Conservation (phyloP, 176 grass and related monocot genomes). For the Thalia dealbata region DNA sequence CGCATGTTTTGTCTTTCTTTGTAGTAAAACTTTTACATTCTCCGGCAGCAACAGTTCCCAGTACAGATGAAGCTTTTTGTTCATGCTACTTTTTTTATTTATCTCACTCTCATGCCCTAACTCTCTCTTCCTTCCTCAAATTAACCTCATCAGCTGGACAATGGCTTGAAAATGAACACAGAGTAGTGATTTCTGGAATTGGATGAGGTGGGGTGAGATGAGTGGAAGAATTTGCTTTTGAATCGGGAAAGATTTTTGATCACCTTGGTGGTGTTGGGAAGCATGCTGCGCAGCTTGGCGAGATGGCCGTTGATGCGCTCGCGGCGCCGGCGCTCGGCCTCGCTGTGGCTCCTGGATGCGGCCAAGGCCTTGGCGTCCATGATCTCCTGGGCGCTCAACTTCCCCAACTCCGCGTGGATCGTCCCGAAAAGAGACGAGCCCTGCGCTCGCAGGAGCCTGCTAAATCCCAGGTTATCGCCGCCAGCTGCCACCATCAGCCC, state of each 20-base stretch:
- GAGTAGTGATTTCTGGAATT: too few species aligned
- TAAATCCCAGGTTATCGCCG: neutral
- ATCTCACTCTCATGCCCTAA: neutral
- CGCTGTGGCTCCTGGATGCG: constrained; percentile 30
- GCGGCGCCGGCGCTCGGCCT: constrained; percentile 25
- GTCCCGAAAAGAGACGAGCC: neutral
- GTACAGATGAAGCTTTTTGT: neutral
- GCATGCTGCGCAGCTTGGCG: constrained; percentile 20
- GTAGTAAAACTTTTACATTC: constrained; percentile 20
- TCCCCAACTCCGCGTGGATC: constrained; percentile 12
- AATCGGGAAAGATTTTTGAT: neutral
- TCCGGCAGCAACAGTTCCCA: constrained; percentile 5
- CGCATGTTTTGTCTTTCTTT: constrained; percentile 52
- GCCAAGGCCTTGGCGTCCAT: constrained; percentile 25
- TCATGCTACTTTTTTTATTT: neutral
- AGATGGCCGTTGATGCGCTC: constrained; percentile 29
- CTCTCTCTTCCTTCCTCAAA: neutral
- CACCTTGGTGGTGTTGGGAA: constrained; percentile 26
- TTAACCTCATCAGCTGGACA: neutral
- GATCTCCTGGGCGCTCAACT: constrained; percentile 18
- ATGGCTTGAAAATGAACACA: too few species aligned
- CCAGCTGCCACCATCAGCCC: neutral
- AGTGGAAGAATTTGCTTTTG: too few species aligned
- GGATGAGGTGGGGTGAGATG: too few species aligned
- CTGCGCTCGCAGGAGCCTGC: neutral